Percentiles rank a stretch among this genome's conserved stretches.
phyloP scores from a whole-genome alignment of 805 yeast genomes.

The Lipomyces mesembrius region DNA sequence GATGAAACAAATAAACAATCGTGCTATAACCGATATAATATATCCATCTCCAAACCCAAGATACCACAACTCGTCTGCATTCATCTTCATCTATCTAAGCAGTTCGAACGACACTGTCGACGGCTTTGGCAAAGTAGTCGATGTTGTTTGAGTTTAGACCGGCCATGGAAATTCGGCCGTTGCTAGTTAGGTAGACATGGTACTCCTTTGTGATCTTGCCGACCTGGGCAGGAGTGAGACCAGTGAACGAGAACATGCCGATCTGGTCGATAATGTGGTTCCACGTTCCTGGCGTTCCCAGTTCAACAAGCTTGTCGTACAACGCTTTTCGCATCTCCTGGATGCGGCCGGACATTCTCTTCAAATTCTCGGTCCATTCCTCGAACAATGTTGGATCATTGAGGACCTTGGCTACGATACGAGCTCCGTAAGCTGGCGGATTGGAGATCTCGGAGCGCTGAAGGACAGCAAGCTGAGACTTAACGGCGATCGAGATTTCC shows the following conservation, averaged over 20 bases:
- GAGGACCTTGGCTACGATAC: constrained; percentile 78
- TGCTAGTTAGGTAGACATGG: constrained; percentile 77
- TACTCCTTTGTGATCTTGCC: constrained; percentile 73
- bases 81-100: neutral
- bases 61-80: neutral
- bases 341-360: constrained; percentile 87
- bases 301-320: constrained; percentile 60
- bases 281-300: constrained; percentile 89
- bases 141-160: constrained; percentile 85
- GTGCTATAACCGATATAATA: neutral
- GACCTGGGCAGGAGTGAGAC: constrained; percentile 76
- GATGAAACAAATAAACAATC: neutral
- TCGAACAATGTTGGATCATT: constrained; percentile 64
- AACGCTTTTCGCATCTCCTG: constrained; percentile 73
- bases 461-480: constrained; percentile 74
- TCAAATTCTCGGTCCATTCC: constrained; percentile 84
- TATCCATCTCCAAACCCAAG: neutral
- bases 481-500: constrained; percentile 59
- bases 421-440: constrained; percentile 96
- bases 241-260: constrained; percentile 98
- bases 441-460: constrained; percentile 86
- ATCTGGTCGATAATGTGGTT: constrained; percentile 86
- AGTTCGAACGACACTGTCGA: constrained; percentile 52
- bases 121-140: constrained; percentile 74
- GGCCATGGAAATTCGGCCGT: constrained; percentile 93